A percentile compares a stretch with the other conserved stretches of the same genome.
Evolutionary conservation across 2,329 filamentous ascomycete genomes (phyloP).

Genomic region (Saccharata proteae): DNA sequence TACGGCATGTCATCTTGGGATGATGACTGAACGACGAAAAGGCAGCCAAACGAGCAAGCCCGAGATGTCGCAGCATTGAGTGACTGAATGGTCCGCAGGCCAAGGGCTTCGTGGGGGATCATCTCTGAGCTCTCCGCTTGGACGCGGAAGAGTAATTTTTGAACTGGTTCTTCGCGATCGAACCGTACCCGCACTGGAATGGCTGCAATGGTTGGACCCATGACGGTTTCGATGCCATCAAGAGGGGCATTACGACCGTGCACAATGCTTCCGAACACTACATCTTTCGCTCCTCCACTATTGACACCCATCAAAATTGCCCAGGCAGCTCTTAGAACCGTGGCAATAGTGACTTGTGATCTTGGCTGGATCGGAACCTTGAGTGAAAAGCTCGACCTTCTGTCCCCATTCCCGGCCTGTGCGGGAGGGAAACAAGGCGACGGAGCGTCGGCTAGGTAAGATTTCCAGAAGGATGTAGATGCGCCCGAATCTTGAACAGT

Average conservation of each 20-base stretch:
- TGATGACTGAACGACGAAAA: no score
- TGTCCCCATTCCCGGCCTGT: slow-evolving; percentile 18
- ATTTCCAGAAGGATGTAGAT: slow-evolving; percentile 35
- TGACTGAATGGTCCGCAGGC: slow-evolving; percentile 24
- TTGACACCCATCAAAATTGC: slow-evolving; percentile 17
- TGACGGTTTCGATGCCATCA: slow-evolving; percentile 22
- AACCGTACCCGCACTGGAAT: slow-evolving; percentile 19
- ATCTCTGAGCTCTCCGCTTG: slow-evolving; percentile 12
- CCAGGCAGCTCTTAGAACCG: slow-evolving; percentile 18
- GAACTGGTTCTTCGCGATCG: slow-evolving; percentile 8
- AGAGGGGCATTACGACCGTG: slow-evolving; percentile 24
- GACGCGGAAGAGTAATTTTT: slow-evolving; percentile 8
- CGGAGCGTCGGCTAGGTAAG: slow-evolving; percentile 22
- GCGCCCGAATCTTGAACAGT: slow-evolving; percentile 17
- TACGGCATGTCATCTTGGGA: no score
- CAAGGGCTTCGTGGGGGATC: slow-evolving; percentile 20
- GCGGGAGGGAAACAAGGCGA: slow-evolving; percentile 31
- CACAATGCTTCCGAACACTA: slow-evolving; percentile 29
- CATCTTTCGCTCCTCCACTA: slow-evolving; percentile 16
- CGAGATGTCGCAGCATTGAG: slow-evolving; percentile 28
- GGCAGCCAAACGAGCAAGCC: no score
- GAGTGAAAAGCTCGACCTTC: slow-evolving; percentile 32
- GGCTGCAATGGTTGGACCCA: slow-evolving; percentile 31
- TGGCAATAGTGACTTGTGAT: slow-evolving; percentile 21
- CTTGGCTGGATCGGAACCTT: slow-evolving; percentile 29